phyloP scores from a whole-genome alignment of 2,329 filamentous ascomycete genomes.

The Thielaviopsis euricoi region DNA sequence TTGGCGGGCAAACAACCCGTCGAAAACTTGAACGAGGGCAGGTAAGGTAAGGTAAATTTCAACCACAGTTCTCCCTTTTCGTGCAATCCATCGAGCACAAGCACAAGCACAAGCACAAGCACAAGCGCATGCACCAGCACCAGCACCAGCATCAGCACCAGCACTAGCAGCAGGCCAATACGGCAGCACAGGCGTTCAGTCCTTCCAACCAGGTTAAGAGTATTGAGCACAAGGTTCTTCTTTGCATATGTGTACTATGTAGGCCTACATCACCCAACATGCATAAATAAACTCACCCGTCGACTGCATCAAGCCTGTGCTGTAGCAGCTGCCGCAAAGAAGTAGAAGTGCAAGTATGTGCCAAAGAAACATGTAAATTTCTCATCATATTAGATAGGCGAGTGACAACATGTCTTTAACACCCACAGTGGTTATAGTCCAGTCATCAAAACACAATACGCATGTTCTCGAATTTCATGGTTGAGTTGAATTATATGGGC shows the following conservation, averaged over 20 bases:
- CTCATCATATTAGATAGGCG: neutral
- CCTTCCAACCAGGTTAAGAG: neutral
- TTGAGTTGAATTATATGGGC: neutral
- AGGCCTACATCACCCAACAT: neutral
- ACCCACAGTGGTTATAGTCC: neutral
- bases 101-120: neutral
- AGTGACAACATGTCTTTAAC: neutral
- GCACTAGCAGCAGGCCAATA: neutral
- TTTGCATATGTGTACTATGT: neutral
- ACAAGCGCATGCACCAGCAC: neutral
- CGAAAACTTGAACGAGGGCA: neutral
- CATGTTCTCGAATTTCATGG: neutral
- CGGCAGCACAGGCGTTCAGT: neutral
- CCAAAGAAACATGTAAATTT: neutral
- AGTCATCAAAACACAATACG: neutral
- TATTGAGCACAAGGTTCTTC: neutral
- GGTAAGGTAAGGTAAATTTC: neutral
- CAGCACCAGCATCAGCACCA: neutral
- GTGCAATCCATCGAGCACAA: neutral
- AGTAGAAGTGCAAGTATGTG: neutral
- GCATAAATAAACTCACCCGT: neutral
- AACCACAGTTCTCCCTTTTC: neutral
- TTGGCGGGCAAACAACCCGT: neutral
- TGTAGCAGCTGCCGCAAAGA: neutral
- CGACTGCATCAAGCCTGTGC: neutral